phyloP scores from a whole-genome alignment of 495 filamentous ascomycete genomes.

The Oleoguttula mirabilis region DNA sequence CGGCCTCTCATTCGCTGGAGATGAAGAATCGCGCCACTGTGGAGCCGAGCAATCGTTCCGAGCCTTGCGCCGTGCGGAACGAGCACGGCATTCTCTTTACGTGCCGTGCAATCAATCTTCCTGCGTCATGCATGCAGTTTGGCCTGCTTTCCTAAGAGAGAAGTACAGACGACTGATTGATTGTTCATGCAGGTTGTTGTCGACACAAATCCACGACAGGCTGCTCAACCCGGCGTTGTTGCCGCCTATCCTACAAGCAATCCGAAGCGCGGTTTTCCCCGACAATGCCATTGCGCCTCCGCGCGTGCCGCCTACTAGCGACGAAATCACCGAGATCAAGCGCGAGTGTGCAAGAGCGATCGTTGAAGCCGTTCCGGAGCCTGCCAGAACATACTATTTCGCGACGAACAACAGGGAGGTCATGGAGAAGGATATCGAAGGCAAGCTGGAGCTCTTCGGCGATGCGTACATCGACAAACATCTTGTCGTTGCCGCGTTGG shows the following conservation, averaged over 20 bases:
- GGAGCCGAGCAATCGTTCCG: too few species aligned
- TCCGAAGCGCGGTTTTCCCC: slow-evolving; percentile 67
- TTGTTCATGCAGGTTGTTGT: slow-evolving; percentile 10
- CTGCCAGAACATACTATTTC: slow-evolving; percentile 39
- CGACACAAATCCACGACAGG: slow-evolving; percentile 31
- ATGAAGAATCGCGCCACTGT: neutral
- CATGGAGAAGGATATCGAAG: slow-evolving; percentile 29
- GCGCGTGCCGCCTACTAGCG: slow-evolving; percentile 25
- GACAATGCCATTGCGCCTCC: slow-evolving; percentile 49
- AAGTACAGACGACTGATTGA: neutral
- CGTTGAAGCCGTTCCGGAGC: slow-evolving; percentile 38
- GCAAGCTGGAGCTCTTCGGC: slow-evolving; percentile 57
- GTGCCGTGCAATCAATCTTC: too few species aligned
- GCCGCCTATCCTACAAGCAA: slow-evolving; percentile 58
- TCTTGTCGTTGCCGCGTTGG: slow-evolving; percentile 63
- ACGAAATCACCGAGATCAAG: slow-evolving; percentile 42
- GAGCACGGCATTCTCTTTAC: too few species aligned
- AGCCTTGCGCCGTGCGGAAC: too few species aligned
- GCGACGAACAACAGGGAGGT: slow-evolving; percentile 33
- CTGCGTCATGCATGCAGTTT: too few species aligned
- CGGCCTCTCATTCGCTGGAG: slow-evolving; percentile 8
- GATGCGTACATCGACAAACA: slow-evolving; percentile 87
- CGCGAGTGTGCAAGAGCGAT: slow-evolving; percentile 43
- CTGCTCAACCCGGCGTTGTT: slow-evolving; percentile 56
- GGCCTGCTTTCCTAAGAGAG: too few species aligned